A percentile compares a stretch with the other conserved stretches of the same genome.
Evolutionary conservation across 306 rosid species (phyloP).

Genomic region (Oxytropis ochrocephala): DNA sequence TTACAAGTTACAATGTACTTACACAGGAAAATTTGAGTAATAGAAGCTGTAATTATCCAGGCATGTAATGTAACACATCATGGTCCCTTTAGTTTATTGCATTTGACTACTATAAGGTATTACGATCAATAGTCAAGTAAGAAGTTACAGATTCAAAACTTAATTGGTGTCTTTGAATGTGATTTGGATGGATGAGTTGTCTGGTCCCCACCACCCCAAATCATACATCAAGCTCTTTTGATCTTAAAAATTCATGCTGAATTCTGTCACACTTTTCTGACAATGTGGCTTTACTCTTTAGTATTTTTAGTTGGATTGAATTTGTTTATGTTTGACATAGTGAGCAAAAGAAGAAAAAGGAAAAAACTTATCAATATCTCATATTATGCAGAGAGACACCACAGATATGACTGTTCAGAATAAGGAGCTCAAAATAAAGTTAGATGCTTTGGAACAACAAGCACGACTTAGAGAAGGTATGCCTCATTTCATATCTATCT

Average conservation of each 20-base stretch:
- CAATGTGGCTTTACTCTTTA: not conserved
- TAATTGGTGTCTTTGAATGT: not conserved
- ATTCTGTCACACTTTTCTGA: not conserved
- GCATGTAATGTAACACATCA: too few species aligned
- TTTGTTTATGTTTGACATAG: not conserved
- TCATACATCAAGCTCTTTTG: not conserved
- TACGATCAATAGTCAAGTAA: not conserved
- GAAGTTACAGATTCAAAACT: not conserved
- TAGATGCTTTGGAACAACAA: constrained; percentile 87
- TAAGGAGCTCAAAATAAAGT: constrained; percentile 80
- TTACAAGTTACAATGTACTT: not conserved
- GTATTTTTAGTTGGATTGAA: not conserved
- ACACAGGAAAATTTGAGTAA: too few species aligned
- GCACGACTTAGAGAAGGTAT: constrained; percentile 92
- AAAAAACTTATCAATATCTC: constrained; percentile 9
- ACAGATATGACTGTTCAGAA: constrained; percentile 59
- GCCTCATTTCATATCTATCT: constrained; percentile 8
- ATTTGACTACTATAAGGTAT: too few species aligned
- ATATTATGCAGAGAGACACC: constrained; percentile 85
- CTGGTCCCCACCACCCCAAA: not conserved
- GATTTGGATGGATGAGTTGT: not conserved
- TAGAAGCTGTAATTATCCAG: not conserved
- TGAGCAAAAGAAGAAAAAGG: not conserved
- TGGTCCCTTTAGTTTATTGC: too few species aligned
- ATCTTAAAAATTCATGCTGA: not conserved